Percentiles rank a stretch among this genome's conserved stretches.
Conservation (phyloP, 176 grass and related monocot species). For the Ensete ventricosum region DNA sequence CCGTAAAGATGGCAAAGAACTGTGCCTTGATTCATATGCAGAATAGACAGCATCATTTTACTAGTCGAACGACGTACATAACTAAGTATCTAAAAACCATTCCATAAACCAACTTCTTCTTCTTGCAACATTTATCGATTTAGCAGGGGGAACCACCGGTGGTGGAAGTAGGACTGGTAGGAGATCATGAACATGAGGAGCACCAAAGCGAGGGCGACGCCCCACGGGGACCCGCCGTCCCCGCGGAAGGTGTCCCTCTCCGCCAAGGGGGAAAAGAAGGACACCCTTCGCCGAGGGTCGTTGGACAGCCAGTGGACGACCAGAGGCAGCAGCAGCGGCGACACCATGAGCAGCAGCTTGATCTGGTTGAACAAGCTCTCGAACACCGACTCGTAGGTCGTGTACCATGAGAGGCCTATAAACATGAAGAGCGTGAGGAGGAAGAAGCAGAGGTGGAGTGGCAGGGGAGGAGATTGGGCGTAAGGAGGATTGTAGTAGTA, state of each 20-base stretch:
- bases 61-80: too few species aligned
- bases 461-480: neutral
- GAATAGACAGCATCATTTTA: too few species aligned
- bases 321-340: constrained; percentile 39
- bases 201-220: constrained; percentile 59
- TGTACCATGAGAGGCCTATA: constrained; percentile 12
- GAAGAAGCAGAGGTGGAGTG: constrained; percentile 9
- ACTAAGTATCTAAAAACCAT: too few species aligned
- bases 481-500: neutral
- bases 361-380: constrained; percentile 4
- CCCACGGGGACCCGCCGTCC: constrained; percentile 51
- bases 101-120: too few species aligned
- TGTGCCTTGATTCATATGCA: too few species aligned
- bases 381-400: neutral
- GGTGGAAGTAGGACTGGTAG: constrained; percentile 80
- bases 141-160: constrained; percentile 66
- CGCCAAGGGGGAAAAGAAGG: constrained; percentile 31
- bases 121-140: too few species aligned
- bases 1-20: too few species aligned
- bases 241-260: constrained; percentile 33
- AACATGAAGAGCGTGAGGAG: constrained; percentile 1
- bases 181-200: constrained; percentile 82
- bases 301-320: constrained; percentile 58
- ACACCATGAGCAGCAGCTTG: constrained; percentile 6
- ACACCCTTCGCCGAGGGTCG: constrained; percentile 20